A percentile compares a stretch with the other conserved stretches of the same genome.
phyloP scores from a whole-genome alignment of 331 rosid genomes.

The Quercus tomentella region DNA sequence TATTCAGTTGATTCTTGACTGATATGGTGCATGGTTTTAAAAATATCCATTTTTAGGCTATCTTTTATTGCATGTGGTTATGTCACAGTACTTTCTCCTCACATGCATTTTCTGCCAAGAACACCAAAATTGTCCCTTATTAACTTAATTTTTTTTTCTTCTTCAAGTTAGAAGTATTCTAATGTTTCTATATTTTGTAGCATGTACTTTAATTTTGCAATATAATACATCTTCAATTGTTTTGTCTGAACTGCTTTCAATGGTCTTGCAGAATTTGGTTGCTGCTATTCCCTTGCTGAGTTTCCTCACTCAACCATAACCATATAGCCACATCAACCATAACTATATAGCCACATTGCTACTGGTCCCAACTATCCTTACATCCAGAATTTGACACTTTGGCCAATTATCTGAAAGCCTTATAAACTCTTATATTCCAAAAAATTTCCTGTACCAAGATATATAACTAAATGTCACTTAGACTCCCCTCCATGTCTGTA shows the following conservation, averaged over 20 bases:
- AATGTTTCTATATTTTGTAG: background rate
- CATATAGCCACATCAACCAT: background rate
- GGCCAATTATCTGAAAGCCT: background rate
- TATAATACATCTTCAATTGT: background rate
- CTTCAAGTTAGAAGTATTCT: too few relatives aligned
- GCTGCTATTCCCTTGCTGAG: background rate
- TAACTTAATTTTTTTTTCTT: background rate
- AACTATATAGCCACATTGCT: background rate
- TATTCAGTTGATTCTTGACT: background rate
- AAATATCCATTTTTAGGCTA: background rate
- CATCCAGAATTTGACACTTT: background rate
- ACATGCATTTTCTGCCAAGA: background rate
- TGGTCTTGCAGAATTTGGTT: slow-evolving; percentile 22
- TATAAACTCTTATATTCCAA: background rate
- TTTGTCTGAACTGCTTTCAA: background rate
- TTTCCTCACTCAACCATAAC: background rate
- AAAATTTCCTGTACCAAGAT: background rate
- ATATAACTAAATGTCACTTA: slow-evolving; percentile 48
- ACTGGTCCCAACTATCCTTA: background rate
- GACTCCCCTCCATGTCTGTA: slow-evolving; percentile 35
- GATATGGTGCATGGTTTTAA: background rate
- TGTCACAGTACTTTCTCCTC: background rate
- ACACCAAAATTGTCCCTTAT: background rate
- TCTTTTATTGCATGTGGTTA: background rate
- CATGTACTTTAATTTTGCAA: background rate